Conservation (phyloP, 768 basidiomycete genomes). For the Hemileccinum rubropunctum region DNA sequence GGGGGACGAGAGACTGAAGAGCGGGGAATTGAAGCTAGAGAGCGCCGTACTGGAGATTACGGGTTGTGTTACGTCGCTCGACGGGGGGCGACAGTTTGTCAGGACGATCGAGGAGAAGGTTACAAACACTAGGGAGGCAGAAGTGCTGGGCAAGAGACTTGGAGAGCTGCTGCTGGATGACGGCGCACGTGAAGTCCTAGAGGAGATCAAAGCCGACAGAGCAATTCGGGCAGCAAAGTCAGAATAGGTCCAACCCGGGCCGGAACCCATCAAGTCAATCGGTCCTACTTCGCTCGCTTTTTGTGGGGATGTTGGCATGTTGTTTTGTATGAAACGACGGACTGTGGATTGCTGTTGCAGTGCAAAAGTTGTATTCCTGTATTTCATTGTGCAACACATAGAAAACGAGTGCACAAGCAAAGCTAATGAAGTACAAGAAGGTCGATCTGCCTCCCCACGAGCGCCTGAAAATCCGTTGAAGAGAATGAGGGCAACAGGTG, state of each 20-base stretch:
- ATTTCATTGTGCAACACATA: slow-evolving; percentile 19
- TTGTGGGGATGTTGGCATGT: too few species aligned
- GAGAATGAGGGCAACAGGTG: slow-evolving; percentile 51
- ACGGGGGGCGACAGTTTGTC: slow-evolving; percentile 71
- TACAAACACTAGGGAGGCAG: slow-evolving; percentile 53
- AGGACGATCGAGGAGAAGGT: slow-evolving; percentile 56
- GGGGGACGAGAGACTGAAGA: slow-evolving; percentile 31
- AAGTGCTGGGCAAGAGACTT: slow-evolving; percentile 62
- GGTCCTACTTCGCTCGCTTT: too few species aligned
- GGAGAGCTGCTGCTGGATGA: slow-evolving; percentile 61
- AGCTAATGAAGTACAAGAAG: slow-evolving; percentile 24
- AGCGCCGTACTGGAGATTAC: slow-evolving; percentile 56
- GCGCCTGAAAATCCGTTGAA: slow-evolving; percentile 55
- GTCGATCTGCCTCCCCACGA: slow-evolving; percentile 62
- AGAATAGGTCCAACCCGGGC: too few species aligned
- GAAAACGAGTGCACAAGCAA: slow-evolving; percentile 13
- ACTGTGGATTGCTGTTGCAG: too few species aligned
- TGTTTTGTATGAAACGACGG: too few species aligned
- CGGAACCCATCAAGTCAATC: too few species aligned
- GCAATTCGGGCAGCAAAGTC: slow-evolving; percentile 47
- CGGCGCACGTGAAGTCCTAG: slow-evolving; percentile 79
- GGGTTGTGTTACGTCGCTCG: slow-evolving; percentile 82
- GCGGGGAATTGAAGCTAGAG: slow-evolving; percentile 29
- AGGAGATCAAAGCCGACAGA: slow-evolving; percentile 76
- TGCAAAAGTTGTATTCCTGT: slow-evolving; percentile 28